These are phyloP conservation scores for Nannizziopsis barbatae DNA, from an alignment of 2,329 filamentous ascomycete genomes.

Conservation along the genomic window DNA sequence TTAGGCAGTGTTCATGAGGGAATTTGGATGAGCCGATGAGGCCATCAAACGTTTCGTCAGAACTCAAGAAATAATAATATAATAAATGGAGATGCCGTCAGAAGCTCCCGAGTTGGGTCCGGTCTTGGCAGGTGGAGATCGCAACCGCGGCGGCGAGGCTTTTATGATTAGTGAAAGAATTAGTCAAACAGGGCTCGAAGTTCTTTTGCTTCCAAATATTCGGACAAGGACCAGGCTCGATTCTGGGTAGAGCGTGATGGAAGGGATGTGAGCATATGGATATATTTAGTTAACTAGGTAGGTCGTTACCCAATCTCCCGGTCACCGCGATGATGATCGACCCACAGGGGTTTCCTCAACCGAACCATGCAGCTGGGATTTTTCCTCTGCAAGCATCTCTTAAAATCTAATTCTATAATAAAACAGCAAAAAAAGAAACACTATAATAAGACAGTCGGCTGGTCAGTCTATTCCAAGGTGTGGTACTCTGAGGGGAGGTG, in stretches of 20 bases:
- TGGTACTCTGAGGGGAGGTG: too few relatives aligned
- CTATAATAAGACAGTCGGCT: too few relatives aligned
- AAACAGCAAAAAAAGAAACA: too few relatives aligned
- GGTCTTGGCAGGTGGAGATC: too few relatives aligned
- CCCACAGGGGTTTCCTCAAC: constrained; percentile 6
- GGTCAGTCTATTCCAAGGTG: too few relatives aligned
- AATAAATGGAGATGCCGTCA: too few relatives aligned
- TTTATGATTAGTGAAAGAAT: neutral
- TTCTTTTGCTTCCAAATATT: neutral
- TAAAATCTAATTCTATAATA: too few relatives aligned
- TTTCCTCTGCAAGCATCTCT: neutral
- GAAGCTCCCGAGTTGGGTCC: too few relatives aligned
- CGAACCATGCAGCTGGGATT: constrained; percentile 9
- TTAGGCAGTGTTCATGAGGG: too few relatives aligned
- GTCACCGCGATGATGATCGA: constrained; percentile 6
- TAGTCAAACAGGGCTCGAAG: neutral
- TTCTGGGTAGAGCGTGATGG: neutral
- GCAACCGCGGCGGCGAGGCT: too few relatives aligned
- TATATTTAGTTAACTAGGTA: neutral
- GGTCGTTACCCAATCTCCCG: neutral
- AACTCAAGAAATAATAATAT: neutral
- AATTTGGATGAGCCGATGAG: too few relatives aligned
- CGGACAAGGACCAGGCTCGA: neutral
- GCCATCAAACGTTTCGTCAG: neutral
- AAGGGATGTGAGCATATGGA: constrained; percentile 1